Evolutionary conservation across 768 basidiomycete genomes (phyloP), one percentile per base, ranked within the genome.

Genomic region (Boletales sp.): DNA sequence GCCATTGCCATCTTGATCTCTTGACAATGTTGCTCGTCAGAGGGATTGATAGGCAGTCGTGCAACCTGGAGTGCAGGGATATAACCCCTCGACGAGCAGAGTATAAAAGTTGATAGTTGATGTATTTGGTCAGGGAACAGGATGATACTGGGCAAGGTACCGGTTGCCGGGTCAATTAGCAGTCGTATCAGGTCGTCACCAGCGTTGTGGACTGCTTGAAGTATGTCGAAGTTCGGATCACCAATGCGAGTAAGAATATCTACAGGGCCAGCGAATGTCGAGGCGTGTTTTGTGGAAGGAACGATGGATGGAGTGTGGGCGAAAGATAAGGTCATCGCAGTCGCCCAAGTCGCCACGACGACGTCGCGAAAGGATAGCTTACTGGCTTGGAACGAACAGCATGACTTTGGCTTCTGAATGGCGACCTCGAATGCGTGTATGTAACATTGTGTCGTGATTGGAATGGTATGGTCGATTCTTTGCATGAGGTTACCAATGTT

Each of bases 381-480:
- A 21, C 56, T 55, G 15, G 41, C 48, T 25, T 34, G 50, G 9
- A 51, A 41, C 10, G 59, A 52, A 42, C 51, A 44, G 39, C 52
- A 55, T 2, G 53, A 59, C 8, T 53, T 41, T 10, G 66, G 65
- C 10, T 71, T 62, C 30, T 65, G 65, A n/a, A 77, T 59, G 12
- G 66, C 67, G 42, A 76, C 51, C 40, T 79, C 77, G 41, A 79
- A 60, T 12, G 72, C 74, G 38, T 69, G 64, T 43, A 74, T 62
- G 51, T 76, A 73, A 44, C 76, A 69, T 28, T 58, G 54, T 5
- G 71, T 58, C 35, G 70, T 71, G 28, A 58, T 51, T 17, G 63
- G 60, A 44, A 63, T 60, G 40, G 54, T 59, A 36, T 51, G 56
- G 54, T 66, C 59, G 52, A 54, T 57, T 47, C 50, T 64, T 31